These are phyloP conservation scores for Lodderomyces oxycetoniae DNA, from an alignment of 1,139 yeast species.

Conservation along the genomic window DNA sequence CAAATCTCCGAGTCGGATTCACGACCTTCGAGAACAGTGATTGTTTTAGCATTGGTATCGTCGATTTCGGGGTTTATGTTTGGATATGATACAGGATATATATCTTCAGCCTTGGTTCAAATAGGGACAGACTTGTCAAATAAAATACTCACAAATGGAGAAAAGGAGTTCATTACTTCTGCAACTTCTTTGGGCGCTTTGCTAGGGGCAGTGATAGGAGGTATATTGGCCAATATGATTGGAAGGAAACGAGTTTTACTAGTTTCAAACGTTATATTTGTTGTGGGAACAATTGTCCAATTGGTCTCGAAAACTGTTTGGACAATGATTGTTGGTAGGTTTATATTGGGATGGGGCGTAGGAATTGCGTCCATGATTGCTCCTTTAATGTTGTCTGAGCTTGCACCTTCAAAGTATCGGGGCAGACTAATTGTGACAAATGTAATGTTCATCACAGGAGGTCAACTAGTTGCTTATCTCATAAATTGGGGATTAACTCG, in stretches of 20 bases:
- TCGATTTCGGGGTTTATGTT: conserved; percentile 94
- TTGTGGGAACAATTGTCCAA: conserved; percentile 80
- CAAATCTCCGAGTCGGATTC: conserved; percentile 21
- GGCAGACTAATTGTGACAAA: conserved; percentile 75
- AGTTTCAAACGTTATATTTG: conserved; percentile 72
- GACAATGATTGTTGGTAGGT: conserved; percentile 90
- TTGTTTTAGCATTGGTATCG: conserved; percentile 69
- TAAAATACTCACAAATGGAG: conserved; percentile 57
- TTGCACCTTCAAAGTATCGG: conserved; percentile 87
- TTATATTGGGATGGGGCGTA: conserved; percentile 92
- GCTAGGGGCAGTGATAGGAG: conserved; percentile 71
- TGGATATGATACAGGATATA: conserved; percentile 96
- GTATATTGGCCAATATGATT: conserved; percentile 69
- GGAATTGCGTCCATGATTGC: conserved; percentile 91
- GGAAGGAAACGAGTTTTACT: conserved; percentile 82
- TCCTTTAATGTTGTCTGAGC: conserved; percentile 84
- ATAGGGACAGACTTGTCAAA: conserved; percentile 67
- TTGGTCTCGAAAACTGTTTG: conserved; percentile 75
- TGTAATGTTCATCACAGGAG: conserved; percentile 78
- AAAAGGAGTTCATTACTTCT: conserved; percentile 87
- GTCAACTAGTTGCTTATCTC: conserved; percentile 87
- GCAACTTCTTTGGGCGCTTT: conserved; percentile 94
- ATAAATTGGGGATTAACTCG: conserved; percentile 83
- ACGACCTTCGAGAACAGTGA: conserved; percentile 58
- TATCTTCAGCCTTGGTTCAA: conserved; percentile 84